These are phyloP conservation scores for Intubia oerlemansii DNA, from an alignment of 2,329 filamentous ascomycete species.

Conservation along the genomic window DNA sequence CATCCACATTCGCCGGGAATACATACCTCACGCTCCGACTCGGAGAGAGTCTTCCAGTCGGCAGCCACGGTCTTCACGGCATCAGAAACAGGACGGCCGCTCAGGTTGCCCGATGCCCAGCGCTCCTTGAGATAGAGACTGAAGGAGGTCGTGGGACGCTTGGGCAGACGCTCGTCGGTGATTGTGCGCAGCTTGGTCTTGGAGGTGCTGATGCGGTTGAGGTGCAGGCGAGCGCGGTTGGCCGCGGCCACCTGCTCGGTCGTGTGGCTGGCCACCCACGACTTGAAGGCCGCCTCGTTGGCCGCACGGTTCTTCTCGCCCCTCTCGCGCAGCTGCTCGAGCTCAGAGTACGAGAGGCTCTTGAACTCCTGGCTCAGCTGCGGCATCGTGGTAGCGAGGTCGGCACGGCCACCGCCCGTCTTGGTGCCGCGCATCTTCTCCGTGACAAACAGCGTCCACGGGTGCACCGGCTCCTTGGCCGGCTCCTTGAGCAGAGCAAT, in stretches of 20 bases:
- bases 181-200: conserved; percentile 13
- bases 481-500: conserved; percentile 20
- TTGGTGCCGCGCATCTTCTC: conserved; percentile 12
- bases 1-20: too few species aligned
- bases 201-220: conserved; percentile 16
- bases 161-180: conserved; percentile 26
- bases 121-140: conserved; percentile 17
- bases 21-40: conserved; percentile 20
- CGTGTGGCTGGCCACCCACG: conserved; percentile 25
- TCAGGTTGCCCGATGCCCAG: conserved; percentile 13
- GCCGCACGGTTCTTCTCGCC: conserved; percentile 18
- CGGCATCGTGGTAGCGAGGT: conserved; percentile 8
- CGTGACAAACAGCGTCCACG: conserved; percentile 19
- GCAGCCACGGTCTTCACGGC: conserved; percentile 9
- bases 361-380: conserved; percentile 16
- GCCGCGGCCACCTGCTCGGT: conserved; percentile 20
- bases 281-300: conserved; percentile 19
- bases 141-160: conserved; percentile 15
- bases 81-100: conserved; percentile 6
- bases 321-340: conserved; percentile 16
- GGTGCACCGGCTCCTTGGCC: conserved; percentile 11
- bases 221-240: conserved; percentile 22
- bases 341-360: conserved; percentile 17
- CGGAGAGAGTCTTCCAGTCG: conserved; percentile 23
- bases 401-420: conserved; percentile 4